Evolutionary conservation across 2,329 filamentous ascomycete species (phyloP), one percentile per base, ranked within the genome.

Genomic region (Aspergillus novofumigatus): DNA sequence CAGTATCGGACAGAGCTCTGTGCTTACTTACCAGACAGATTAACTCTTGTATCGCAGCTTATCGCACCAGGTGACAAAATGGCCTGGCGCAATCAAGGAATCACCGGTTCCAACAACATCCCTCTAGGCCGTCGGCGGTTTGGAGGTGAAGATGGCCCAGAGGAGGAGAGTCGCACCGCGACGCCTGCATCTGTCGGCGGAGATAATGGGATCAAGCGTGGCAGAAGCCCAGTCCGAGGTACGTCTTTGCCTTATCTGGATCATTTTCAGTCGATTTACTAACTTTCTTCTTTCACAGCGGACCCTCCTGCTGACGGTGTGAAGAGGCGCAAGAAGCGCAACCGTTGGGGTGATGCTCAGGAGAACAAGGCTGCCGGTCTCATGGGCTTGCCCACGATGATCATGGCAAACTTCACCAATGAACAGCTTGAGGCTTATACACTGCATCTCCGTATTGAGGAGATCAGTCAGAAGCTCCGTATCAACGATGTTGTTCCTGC

Each of bases 401-500:
- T 99, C 75, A 87, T 93, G 77, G 92, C 92, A 62, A 92, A 93
- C 78, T 99, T 99, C 92, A 99, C 94, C 55, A 93, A 89, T 72
- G 94, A 99, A 78, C 94, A 99, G 82, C 86, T 97, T 55, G 94
- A 99, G 75, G 94, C 94, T 21, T 99, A 99, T 75, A 94, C 92
- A 23, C 81, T 97, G 65, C 93, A 99, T 78, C 80, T 99, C 70
- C 91, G 94, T 71, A 97, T 99, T 71, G 93, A 99, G 76, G 94
- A 99, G 78, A 99, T 99, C 71, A 97, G 92, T 73, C 93, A 99
- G 80, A 99, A 99, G 84, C 86, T 99, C 66, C 89, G 93, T 71
- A 99, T 99, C 76, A 95, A 97, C 79, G 94, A 99, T 82, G 94
- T 99, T 54, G 94, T 99, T 61, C 94, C 94, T 58, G 91, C 91